Conservation (phyloP, 2,329 filamentous ascomycete genomes). For the Ophidiomyces ophidiicola region DNA sequence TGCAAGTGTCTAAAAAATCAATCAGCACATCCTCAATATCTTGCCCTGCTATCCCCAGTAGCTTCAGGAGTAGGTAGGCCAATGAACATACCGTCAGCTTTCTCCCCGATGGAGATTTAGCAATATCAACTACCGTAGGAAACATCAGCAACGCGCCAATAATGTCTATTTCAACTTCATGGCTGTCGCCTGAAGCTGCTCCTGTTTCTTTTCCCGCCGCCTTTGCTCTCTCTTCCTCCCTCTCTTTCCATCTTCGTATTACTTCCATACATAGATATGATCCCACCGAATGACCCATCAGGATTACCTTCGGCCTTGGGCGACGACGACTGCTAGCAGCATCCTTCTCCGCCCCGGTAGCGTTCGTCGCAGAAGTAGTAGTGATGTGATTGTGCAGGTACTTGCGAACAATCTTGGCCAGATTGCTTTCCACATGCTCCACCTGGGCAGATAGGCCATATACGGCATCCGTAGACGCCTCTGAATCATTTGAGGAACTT, state of each 20-base stretch:
- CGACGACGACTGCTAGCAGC: conserved; percentile 1
- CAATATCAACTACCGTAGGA: conserved; percentile 62
- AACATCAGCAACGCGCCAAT: conserved; percentile 54
- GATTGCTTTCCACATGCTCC: conserved; percentile 32
- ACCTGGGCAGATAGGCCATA: conserved; percentile 42
- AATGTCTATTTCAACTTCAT: conserved; percentile 26
- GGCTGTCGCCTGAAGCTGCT: conserved; percentile 14
- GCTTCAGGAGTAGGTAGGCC: neutral
- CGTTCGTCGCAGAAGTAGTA: neutral
- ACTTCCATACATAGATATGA: conserved; percentile 59
- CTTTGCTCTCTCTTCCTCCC: conserved; percentile 13
- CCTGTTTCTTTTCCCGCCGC: neutral
- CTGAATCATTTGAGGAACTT: conserved; percentile 1
- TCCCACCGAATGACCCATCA: conserved; percentile 65
- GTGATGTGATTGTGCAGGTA: conserved; percentile 14
- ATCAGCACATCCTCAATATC: neutral
- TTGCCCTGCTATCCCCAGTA: neutral
- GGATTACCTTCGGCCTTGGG: conserved; percentile 39
- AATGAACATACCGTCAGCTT: conserved; percentile 34
- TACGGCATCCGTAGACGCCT: conserved; percentile 8
- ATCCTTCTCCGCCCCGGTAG: conserved; percentile 2
- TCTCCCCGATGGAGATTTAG: conserved; percentile 47
- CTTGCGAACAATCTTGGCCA: conserved; percentile 30
- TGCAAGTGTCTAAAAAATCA: conserved; percentile 20
- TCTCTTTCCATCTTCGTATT: conserved; percentile 44